Percentiles rank a stretch among this genome's conserved stretches.
Evolutionary conservation across 2,329 filamentous ascomycete species (phyloP).

Genomic region (Dactylellina leptospora): DNA sequence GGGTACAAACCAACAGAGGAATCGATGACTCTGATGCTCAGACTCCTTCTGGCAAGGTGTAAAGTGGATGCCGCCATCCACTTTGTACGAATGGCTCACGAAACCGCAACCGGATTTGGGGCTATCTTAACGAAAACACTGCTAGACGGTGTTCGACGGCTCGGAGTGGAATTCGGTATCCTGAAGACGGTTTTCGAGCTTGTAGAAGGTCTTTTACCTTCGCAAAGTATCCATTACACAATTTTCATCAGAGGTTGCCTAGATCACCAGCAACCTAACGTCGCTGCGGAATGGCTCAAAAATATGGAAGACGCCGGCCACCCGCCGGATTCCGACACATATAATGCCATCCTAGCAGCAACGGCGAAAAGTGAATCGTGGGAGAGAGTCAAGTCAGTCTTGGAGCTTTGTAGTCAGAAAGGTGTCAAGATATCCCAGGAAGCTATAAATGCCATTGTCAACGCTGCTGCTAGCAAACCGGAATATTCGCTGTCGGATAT

Average conservation of each 20-base stretch:
- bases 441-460: constrained; percentile 55
- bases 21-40: constrained; percentile 33
- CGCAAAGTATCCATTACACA: constrained; percentile 53
- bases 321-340: constrained; percentile 53
- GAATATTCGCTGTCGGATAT: constrained; percentile 47
- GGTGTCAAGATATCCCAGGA: constrained; percentile 49
- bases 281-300: constrained; percentile 54
- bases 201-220: constrained; percentile 33
- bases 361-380: constrained; percentile 54
- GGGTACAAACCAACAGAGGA: constrained; percentile 23
- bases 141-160: constrained; percentile 29
- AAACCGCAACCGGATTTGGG: constrained; percentile 39
- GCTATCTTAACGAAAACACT: constrained; percentile 19
- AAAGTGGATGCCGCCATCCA: constrained; percentile 42
- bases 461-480: constrained; percentile 32
- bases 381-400: constrained; percentile 50
- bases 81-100: constrained; percentile 44
- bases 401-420: constrained; percentile 53
- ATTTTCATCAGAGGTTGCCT: constrained; percentile 55
- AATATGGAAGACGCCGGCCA: constrained; percentile 55
- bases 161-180: constrained; percentile 21
- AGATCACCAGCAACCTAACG: constrained; percentile 33
- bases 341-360: constrained; percentile 54
- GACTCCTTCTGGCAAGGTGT: constrained; percentile 26
- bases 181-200: constrained; percentile 35